Evolutionary conservation across 108 stramenopile species (phyloP), one percentile per base, ranked within the genome.

Genomic region (Fistulifera pelliculosa): DNA sequence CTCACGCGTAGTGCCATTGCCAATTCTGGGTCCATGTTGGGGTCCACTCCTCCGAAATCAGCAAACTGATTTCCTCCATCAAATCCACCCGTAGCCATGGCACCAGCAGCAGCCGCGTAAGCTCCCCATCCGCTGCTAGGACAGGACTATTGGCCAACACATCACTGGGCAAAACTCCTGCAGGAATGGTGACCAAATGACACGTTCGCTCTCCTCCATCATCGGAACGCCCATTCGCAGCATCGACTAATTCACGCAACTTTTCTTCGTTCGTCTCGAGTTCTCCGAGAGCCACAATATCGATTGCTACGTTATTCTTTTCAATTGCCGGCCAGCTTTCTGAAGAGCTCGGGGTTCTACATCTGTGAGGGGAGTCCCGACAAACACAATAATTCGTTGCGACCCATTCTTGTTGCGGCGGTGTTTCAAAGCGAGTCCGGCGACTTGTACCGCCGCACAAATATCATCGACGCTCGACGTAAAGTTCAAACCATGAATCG

Each of bases 21-120:
- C 57, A 99, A 73, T 71, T 97, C 98, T 15, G 98, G 98, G 60
- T 99, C 98, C 76, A 94, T 90, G 68, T 82, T 93, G 40, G 98
- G 93, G 74, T 99, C 98, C 48, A 99, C 77, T 12, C 96, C 97
- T 8, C 93, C 88, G 58, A 57, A 94, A 5, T 94, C 93, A 18
- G 82, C 92, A 71, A 95, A 93, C 27, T 59, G 84, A 16, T 74
- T 92, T 3, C 68, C 84, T 27, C 54, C 65, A 22, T 61, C 71
- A 27, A 62, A 64, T 27, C 50, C 50, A 54, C 14, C 47, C 41
- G 26, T 57, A 27, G 52, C 76, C 15, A 52, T 65, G 16, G 70
- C 75, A 2, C 64, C 78, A 42, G 74, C 74, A 0, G 68, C 68
- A 54, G 69, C 64, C 26, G 65, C 68, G 6, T 49, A 56, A 15